Evolutionary conservation across 176 grass and related monocot species (phyloP).

Genomic region (Panicum miliaceum): DNA sequence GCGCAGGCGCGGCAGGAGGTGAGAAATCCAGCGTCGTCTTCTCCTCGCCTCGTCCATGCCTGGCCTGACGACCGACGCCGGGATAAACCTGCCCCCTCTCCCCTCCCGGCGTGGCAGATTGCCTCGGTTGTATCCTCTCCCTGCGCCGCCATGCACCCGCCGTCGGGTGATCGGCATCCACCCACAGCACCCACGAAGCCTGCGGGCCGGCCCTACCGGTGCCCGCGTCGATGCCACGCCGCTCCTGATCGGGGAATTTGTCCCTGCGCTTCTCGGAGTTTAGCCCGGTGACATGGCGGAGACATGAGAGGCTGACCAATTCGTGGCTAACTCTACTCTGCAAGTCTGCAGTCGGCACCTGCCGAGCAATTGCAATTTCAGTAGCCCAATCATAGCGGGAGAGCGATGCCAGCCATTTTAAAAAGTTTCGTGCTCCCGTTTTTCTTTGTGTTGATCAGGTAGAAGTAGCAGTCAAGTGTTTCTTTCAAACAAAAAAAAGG

Average conservation of each 20-base stretch:
- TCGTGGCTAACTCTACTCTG: too few species aligned
- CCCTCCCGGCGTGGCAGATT: slow-evolving; percentile 21
- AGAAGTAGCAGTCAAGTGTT: too few species aligned
- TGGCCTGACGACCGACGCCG: background rate
- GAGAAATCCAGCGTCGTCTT: background rate
- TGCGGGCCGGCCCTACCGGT: background rate
- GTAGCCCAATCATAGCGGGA: too few species aligned
- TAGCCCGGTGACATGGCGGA: too few species aligned
- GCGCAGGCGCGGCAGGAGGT: background rate
- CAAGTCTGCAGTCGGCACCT: too few species aligned
- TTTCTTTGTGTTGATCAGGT: background rate
- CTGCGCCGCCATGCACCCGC: background rate
- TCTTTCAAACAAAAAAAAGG: too few species aligned
- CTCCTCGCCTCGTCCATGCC: slow-evolving; percentile 13
- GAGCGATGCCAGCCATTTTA: background rate
- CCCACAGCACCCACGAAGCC: too few species aligned
- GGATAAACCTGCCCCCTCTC: background rate
- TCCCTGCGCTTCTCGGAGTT: background rate
- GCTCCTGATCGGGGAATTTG: background rate
- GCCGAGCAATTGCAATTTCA: too few species aligned
- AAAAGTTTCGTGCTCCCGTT: background rate
- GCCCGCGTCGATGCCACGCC: background rate
- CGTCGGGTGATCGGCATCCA: background rate
- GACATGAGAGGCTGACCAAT: too few species aligned
- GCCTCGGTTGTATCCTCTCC: background rate